These are phyloP conservation scores for Aspergillus asperescens DNA, from an alignment of 495 filamentous ascomycete genomes.

Conservation along the genomic window DNA sequence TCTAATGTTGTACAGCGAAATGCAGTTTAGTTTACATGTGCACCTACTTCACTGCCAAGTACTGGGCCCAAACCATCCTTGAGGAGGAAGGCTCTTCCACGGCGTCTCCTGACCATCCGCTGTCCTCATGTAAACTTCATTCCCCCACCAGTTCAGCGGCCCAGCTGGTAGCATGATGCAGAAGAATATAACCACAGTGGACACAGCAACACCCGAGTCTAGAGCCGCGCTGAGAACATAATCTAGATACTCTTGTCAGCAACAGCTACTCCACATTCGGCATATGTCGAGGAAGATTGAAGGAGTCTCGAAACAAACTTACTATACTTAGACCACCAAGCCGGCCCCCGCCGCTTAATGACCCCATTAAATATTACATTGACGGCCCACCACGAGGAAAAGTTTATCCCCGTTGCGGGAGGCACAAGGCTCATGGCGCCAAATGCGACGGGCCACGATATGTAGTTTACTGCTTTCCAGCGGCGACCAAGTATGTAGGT, in stretches of 20 bases:
- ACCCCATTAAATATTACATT: slow-evolving; percentile 61
- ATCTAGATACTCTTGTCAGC: slow-evolving; percentile 39
- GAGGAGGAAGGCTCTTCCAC: slow-evolving; percentile 29
- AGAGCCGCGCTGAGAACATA: slow-evolving; percentile 58
- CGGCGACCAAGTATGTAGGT: slow-evolving; percentile 52
- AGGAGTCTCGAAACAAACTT: slow-evolving; percentile 2
- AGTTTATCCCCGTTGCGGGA: slow-evolving; percentile 63
- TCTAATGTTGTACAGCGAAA: not conserved
- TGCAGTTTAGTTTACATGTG: not conserved
- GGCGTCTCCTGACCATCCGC: slow-evolving; percentile 45
- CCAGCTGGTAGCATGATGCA: slow-evolving; percentile 62
- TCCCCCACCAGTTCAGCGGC: slow-evolving; percentile 64
- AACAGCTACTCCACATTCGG: no score
- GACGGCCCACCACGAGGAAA: slow-evolving; percentile 62
- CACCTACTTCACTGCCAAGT: slow-evolving; percentile 29
- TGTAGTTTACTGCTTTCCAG: slow-evolving; percentile 49
- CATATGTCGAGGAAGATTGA: slow-evolving; percentile 39
- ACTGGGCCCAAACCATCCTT: slow-evolving; percentile 59
- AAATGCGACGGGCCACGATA: slow-evolving; percentile 65
- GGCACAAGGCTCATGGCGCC: slow-evolving; percentile 60
- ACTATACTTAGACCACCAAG: slow-evolving; percentile 62
- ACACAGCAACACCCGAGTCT: slow-evolving; percentile 57
- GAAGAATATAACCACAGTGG: slow-evolving; percentile 60
- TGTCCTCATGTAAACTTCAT: slow-evolving; percentile 45
- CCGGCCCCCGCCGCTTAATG: slow-evolving; percentile 51